phyloP scores from a whole-genome alignment of 1,139 yeast genomes.

The Casaregolazyma suthepensis region DNA sequence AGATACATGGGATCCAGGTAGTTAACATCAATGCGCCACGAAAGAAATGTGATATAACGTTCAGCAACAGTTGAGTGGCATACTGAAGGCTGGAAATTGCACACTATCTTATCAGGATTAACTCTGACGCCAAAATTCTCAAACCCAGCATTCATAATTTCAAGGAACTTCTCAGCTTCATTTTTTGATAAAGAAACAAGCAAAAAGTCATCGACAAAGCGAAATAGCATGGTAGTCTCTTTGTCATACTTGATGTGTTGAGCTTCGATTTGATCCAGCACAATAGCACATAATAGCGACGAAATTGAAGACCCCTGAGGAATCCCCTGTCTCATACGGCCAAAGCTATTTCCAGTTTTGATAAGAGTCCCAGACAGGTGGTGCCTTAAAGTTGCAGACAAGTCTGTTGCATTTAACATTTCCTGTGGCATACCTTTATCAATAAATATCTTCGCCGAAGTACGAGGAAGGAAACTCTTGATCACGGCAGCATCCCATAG shows the following conservation, averaged over 20 bases:
- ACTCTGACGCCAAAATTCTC: constrained; percentile 53
- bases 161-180: constrained; percentile 27
- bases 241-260: constrained; percentile 19
- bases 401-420: background rate
- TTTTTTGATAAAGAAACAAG: constrained; percentile 45
- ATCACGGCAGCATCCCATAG: background rate
- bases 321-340: constrained; percentile 56
- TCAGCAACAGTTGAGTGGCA: constrained; percentile 1
- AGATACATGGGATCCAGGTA: constrained; percentile 14
- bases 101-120: constrained; percentile 50
- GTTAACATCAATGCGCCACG: constrained; percentile 11
- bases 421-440: constrained; percentile 4
- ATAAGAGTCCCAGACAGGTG: constrained; percentile 32
- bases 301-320: constrained; percentile 87
- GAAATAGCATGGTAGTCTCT: constrained; percentile 39
- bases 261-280: constrained; percentile 48
- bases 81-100: constrained; percentile 24
- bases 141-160: constrained; percentile 36
- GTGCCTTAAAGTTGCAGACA: background rate
- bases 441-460: constrained; percentile 1
- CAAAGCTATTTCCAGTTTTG: constrained; percentile 32
- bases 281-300: constrained; percentile 65
- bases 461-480: background rate
- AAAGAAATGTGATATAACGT: constrained; percentile 14
- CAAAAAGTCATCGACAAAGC: constrained; percentile 85